Conservation (phyloP, 768 basidiomycete species). For the Hebeloma cylindrosporum region DNA sequence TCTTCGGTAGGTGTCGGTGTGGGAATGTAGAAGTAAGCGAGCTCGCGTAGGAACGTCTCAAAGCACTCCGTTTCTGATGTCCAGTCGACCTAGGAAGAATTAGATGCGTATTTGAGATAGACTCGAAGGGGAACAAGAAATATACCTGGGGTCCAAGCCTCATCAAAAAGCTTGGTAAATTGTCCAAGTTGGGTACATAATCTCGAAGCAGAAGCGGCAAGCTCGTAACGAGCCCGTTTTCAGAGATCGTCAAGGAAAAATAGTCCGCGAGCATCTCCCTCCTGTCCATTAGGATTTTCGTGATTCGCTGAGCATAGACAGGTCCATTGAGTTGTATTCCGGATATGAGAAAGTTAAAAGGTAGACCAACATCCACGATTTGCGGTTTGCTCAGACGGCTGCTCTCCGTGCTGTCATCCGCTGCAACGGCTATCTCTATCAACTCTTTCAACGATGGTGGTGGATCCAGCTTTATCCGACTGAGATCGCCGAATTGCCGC, state of each 20-base stretch:
- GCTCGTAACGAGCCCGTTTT: conserved; percentile 65
- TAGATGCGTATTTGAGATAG: background rate
- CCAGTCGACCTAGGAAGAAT: conserved; percentile 77
- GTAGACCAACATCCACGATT: conserved; percentile 64
- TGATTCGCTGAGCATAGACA: conserved; percentile 57
- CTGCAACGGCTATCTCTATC: conserved; percentile 75
- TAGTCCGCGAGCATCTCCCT: conserved; percentile 92
- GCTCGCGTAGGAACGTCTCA: conserved; percentile 77
- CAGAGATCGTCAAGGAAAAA: conserved; percentile 75
- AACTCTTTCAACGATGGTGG: conserved; percentile 71
- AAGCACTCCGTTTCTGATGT: conserved; percentile 83
- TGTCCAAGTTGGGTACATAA: conserved; percentile 89
- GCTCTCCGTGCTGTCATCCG: conserved; percentile 56
- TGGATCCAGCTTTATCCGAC: conserved; percentile 78
- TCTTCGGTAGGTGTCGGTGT: conserved; percentile 41
- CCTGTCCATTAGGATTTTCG: conserved; percentile 53
- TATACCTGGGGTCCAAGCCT: conserved; percentile 86
- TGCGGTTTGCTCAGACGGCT: conserved; percentile 56
- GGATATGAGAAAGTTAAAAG: background rate
- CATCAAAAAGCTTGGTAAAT: conserved; percentile 87
- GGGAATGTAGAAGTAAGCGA: conserved; percentile 89
- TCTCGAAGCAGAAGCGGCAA: conserved; percentile 83
- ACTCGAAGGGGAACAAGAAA: conserved; percentile 1
- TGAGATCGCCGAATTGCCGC: conserved; percentile 85
- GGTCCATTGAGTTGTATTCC: background rate